Evolutionary conservation across 2,329 filamentous ascomycete species (phyloP), one percentile per base, ranked within the genome.

Genomic region (Claviceps monticola): DNA sequence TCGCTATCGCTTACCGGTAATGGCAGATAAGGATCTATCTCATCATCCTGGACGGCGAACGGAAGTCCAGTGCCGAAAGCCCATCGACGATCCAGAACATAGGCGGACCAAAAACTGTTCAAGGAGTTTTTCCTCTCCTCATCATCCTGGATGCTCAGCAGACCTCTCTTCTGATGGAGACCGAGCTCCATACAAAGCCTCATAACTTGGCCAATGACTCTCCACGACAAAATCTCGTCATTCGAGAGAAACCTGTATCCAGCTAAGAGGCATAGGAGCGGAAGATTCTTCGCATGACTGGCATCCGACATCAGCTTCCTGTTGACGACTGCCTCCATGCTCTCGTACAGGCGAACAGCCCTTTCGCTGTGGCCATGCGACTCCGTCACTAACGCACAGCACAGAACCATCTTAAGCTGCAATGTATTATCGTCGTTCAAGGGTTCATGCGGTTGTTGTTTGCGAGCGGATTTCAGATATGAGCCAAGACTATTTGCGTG

Each of bases 11-110:
- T 69, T 71, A 94, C 88, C 29, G 89, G 89, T 60, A 86, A 82
- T 2, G 87, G 88, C 21, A 96, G 69, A 49, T 78, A 77, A 0
- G 83, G 80, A 60, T 95, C 89, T 54, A 95, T 87, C 62, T 95
- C 88, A 16, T 86, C 79, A 61, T 95, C 89, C 57, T 91, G 84
- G 38, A 95, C 73, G 2, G 86, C 83, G 68, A 88, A 95, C 0
- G 89, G 89, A 65, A 95, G 76, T 0, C 89, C 89, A 0, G 87
- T 90, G n/a, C 84, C 86, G 59, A 95, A 88, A 56, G 85, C 88
- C 88, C 88, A 95, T 49, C 89, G 76, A 41, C 88, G 76, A 63
- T 95, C 90, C 41, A 95, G 72, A 4, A 89, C 83, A 61, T 93
- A 95, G 17, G 89, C 82, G 1, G 84, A 82, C 90, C 88, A 96